phyloP scores from a whole-genome alignment of 1,284 basidiomycete genomes.

The Ceratobasidium sp. region DNA sequence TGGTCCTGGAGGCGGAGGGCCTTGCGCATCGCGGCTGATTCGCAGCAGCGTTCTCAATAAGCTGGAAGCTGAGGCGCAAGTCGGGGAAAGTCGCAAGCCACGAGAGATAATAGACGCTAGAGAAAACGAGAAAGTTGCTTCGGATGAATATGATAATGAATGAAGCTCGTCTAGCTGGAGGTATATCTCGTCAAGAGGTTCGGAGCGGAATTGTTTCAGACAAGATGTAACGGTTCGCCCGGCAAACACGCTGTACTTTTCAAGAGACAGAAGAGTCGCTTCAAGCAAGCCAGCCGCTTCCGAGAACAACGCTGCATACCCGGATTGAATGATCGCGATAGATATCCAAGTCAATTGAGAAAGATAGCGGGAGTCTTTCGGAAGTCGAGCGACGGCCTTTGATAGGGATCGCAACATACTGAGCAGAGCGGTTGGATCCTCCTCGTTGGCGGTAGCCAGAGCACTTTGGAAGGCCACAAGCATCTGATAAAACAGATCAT shows the following conservation, averaged over 20 bases:
- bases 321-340: conserved; percentile 82
- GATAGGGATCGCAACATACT: conserved; percentile 90
- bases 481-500: conserved; percentile 91
- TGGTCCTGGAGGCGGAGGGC: conserved; percentile 43
- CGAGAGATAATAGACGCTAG: conserved; percentile 88
- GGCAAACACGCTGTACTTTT: conserved; percentile 69
- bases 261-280: conserved; percentile 77
- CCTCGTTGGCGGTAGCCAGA: conserved; percentile 73
- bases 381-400: conserved; percentile 78
- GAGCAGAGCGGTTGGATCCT: conserved; percentile 80
- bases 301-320: conserved; percentile 78
- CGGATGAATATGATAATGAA: conserved; percentile 81
- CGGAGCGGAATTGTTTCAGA: conserved; percentile 73
- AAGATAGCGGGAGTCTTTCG: conserved; percentile 78
- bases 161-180: conserved; percentile 80
- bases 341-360: conserved; percentile 87
- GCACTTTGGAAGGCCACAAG: conserved; percentile 83
- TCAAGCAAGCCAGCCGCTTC: conserved; percentile 78
- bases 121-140: conserved; percentile 77
- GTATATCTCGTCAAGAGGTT: conserved; percentile 75
- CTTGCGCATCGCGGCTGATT: conserved; percentile 54
- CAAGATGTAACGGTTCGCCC: conserved; percentile 68
- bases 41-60: conserved; percentile 70
- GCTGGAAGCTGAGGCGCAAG: conserved; percentile 71
- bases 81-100: conserved; percentile 78